A percentile compares a stretch with the other conserved stretches of the same genome.
Evolutionary conservation across 805 yeast species (phyloP).

Genomic region (Candida mattraensis): DNA sequence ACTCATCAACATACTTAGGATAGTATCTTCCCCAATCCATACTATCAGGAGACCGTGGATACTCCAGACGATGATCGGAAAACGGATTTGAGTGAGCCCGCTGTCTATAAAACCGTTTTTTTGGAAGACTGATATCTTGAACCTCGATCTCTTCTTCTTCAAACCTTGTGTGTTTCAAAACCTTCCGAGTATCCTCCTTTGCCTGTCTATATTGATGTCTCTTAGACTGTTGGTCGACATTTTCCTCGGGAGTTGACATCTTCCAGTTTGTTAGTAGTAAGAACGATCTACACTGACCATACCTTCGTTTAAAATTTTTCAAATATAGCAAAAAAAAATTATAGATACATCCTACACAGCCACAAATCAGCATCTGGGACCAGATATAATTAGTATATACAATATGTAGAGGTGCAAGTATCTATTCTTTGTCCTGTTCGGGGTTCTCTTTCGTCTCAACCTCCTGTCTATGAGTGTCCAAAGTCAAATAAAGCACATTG

Average conservation of each 20-base stretch:
- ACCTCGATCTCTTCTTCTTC: constrained; percentile 32
- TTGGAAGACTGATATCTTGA: constrained; percentile 50
- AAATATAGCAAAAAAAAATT: constrained; percentile 8
- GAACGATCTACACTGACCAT: no score
- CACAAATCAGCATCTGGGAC: no score
- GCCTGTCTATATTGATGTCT: constrained; percentile 50
- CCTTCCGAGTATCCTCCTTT: constrained; percentile 44
- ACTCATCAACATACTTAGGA: constrained; percentile 53
- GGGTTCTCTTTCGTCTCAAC: constrained; percentile 23
- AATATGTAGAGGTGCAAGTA: constrained; percentile 10
- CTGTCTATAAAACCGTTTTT: constrained; percentile 88
- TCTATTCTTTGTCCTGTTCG: constrained; percentile 3
- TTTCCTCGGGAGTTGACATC: constrained; percentile 6
- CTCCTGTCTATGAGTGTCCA: constrained; percentile 54
- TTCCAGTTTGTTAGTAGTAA: neutral
- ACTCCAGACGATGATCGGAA: constrained; percentile 89
- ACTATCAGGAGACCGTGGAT: constrained; percentile 73
- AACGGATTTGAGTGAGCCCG: constrained; percentile 98
- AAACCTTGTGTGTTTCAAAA: constrained; percentile 45
- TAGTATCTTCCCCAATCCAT: constrained; percentile 88
- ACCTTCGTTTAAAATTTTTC: neutral
- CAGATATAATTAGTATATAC: no score
- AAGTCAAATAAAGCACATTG: constrained; percentile 66
- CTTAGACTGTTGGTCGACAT: constrained; percentile 30
- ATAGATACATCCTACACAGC: constrained; percentile 12